Base-by-base conservation (phyloP, 2,329 filamentous ascomycete genomes). In the Penicillium sp. region DNA sequence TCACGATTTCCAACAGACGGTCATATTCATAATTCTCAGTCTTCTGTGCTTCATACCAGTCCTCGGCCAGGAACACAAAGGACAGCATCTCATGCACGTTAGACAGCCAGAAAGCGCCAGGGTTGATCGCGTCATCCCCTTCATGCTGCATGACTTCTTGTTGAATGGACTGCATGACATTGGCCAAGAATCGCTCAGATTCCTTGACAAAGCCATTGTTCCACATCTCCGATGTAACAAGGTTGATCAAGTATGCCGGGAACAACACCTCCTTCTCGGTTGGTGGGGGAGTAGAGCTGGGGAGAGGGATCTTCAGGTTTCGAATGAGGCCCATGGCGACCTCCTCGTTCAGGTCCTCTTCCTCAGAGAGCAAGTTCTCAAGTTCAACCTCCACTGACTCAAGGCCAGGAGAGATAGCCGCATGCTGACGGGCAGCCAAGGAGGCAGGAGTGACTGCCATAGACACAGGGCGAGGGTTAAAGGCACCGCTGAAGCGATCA, bases 121-220 rank as follows among this genome's bases (percentile, higher is more conserved):
- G 92, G 75, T 97, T 97, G 77, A 99, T 90, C 36, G 93, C 92
- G 68, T 97, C 93, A 56, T 99, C 94, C 43, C 92, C 92, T 64
- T 99, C 93, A 72, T 99, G 92, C 71, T 96, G 90, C 94, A 99
- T 97, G 53, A 99, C 94, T 74, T 99, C 94, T 74, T 97, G 92
- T 74, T 99, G 94, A 69, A 99, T 97, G 7, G 92, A 96, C 77
- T 97, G 94, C 94, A 99, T 99, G 61, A 99, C 94, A 68, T 97
- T 99, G 70, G 94, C 94, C 59, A 99, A 83, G 84, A 99, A 99
- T 52, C 93, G 90, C 77, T 99, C 94, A 4, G 94, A 97, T 77
- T 99, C 94, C 81, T 99, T 99, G 67, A 99, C 94, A 71, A 97
- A 99, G 44, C 94, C 94, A 68, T 99, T 99, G 81, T 99, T 99